Evolutionary conservation across 1,284 basidiomycete species (phyloP).

Genomic region (Mycosarcoma mackinlayi): DNA sequence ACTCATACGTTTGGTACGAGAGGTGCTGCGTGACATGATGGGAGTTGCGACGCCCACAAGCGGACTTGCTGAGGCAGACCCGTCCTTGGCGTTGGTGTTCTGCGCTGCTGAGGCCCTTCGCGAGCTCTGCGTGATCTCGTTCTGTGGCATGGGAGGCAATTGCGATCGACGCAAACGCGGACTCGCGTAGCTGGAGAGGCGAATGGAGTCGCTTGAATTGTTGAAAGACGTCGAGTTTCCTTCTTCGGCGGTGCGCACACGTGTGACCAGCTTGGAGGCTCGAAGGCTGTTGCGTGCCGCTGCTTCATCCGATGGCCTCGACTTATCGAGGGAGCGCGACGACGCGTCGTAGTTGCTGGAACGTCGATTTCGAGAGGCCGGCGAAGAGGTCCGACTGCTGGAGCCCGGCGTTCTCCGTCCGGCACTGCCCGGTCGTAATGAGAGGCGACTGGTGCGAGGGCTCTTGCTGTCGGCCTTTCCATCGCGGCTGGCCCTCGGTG

Average conservation of each 20-base stretch:
- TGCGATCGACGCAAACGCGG: slow-evolving; percentile 51
- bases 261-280: slow-evolving; percentile 36
- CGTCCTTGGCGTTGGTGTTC: slow-evolving; percentile 13
- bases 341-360: slow-evolving; percentile 47
- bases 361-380: slow-evolving; percentile 33
- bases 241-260: slow-evolving; percentile 29
- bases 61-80: slow-evolving; percentile 20
- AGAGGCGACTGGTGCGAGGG: slow-evolving; percentile 48
- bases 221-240: slow-evolving; percentile 1
- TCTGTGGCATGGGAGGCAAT: slow-evolving; percentile 55
- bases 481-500: slow-evolving; percentile 50
- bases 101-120: slow-evolving; percentile 27
- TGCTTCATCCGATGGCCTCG: slow-evolving; percentile 23
- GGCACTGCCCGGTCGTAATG: slow-evolving; percentile 51
- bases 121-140: slow-evolving; percentile 36
- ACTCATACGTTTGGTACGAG: slow-evolving; percentile 45
- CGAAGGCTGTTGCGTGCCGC: slow-evolving; percentile 29
- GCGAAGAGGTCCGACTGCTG: slow-evolving; percentile 50
- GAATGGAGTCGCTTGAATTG: slow-evolving; percentile 15
- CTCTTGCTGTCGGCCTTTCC: slow-evolving; percentile 42
- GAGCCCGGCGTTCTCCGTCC: slow-evolving; percentile 42
- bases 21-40: slow-evolving; percentile 14
- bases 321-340: slow-evolving; percentile 39
- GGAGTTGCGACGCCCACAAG: slow-evolving; percentile 19
- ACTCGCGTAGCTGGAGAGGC: slow-evolving; percentile 44